Base-by-base conservation (phyloP, 306 rosid genomes). In the Mimosa pudica region DNA sequence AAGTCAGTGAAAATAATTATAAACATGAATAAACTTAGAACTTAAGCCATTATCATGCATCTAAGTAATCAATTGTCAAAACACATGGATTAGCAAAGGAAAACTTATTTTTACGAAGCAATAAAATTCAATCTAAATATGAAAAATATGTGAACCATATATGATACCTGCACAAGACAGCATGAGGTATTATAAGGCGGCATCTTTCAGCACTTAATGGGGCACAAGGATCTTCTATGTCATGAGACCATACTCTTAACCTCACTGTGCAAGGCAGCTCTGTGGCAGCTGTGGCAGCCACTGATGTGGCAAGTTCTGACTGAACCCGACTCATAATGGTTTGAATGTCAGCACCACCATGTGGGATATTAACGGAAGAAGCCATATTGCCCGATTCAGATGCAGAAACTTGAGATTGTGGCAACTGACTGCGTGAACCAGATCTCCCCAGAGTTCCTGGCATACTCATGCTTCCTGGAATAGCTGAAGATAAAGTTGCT, bases 261-360 rank as follows among this genome's bases (percentile, higher is more conserved):
- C 93, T 96, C 85, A 96, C 99, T 9, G 98, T 90, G 81, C 98
- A 93, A 81, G 99, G 99, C 74, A 96, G 81, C 90, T 96, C 99
- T 24, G 97, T 85, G 45, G 97, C 97, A 2, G 97, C 96, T 12
- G 91, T 90, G 73, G 99, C 95, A 79, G 99, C 95, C 79, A 90
- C 81, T 62, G 97, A 90, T 58, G 91, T 89, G 42, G 98, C 94
- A 71, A 93, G 93, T 73, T 93, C 98, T 41, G 99, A 83, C 78
- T 93, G 99, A 57, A 91, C 86, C 78, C 96, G 87, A 61, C 81
- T 88, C 44, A 86, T 87, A 70, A 89, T 79, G 52, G 93, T 78
- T 83, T 90, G 99, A 70, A 90, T 78, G 84, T 93, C 96, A 71
- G 89, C 81, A 71, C 85, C 96, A 74, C 84, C 92, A 17, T 83